Base-by-base conservation (phyloP, 192 early-diverging fungal genomes). In the Linnemannia exigua region DNA sequence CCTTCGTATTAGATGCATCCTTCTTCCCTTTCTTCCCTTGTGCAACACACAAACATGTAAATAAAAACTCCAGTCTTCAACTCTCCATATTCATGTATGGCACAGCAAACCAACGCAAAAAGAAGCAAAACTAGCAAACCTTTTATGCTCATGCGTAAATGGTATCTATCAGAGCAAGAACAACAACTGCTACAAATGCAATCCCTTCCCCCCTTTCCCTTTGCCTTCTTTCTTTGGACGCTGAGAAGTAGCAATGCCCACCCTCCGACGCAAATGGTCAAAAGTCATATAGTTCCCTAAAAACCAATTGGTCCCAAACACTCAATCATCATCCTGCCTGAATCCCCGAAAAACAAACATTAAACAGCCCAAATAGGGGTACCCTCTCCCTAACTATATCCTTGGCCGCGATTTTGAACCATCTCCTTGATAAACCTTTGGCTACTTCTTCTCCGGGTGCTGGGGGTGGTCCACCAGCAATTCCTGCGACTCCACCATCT, bases 311-410 rank as follows among this genome's bases (percentile, higher is more conserved):
- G 77, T 84, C 14, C 72, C 82, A 38, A 84, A 63, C 14, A 79
- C 75, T 72, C 77, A 79, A 36, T 75, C 82, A 54, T 84, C 82
- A 17, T 84, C 82, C 37, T 84, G 72, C 70, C 33, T 78, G 82
- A 37, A 84, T 73, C 1, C 71, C 75, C 38, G 82, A 79, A 17
- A 35, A 63, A 44, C 82, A 84, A 3, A 72, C 15, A 25, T 70
- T 69, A 31, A 84, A 70, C 28, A 78, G 16, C 0, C 76, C 66
- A 41, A 78, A 25, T 8, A 63, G 71, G 1, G 72, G 61, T 3
- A 74, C 37, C 19, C 72, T 47, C 47, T 74, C 76, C 11, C 71
- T 19, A 28, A 84, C 82, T 22, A 84, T 63, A 75, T 84, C 82
- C 6, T 31, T 11, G 41, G 69, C 71, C 28, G 31, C 19, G 20